These are phyloP conservation scores for Lachancea quebecensis DNA, from an alignment of 805 yeast species.

Conservation along the genomic window DNA sequence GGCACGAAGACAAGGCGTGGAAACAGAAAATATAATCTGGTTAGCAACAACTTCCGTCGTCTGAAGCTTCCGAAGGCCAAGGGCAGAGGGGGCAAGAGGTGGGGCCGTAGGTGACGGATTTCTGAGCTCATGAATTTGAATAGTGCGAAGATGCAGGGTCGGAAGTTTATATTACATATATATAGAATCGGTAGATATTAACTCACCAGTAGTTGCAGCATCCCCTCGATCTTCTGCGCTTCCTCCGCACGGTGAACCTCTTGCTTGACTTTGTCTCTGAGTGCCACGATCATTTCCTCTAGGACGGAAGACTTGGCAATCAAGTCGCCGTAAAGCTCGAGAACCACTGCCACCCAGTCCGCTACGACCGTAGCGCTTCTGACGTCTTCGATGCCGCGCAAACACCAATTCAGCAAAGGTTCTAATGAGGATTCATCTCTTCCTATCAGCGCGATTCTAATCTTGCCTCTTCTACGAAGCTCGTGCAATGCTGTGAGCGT, in stretches of 20 bases:
- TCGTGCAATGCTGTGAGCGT: conserved; percentile 81
- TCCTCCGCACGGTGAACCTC: conserved; percentile 79
- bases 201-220: conserved; percentile 76
- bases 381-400: conserved; percentile 70
- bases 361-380: conserved; percentile 54
- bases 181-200: not conserved
- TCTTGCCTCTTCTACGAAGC: conserved; percentile 81
- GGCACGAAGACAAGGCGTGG: conserved; percentile 11
- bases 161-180: conserved; percentile 1
- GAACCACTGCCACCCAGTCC: conserved; percentile 67
- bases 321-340: conserved; percentile 67
- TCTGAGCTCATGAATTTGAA: not conserved
- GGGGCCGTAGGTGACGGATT: conserved; percentile 30
- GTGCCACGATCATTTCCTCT: conserved; percentile 58
- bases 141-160: not conserved
- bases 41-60: conserved; percentile 46
- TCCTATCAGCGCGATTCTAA: conserved; percentile 68
- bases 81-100: conserved; percentile 36
- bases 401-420: conserved; percentile 81
- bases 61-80: conserved; percentile 45
- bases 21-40: conserved; percentile 28
- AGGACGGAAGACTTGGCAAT: conserved; percentile 71
- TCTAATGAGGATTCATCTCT: conserved; percentile 83
- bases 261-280: conserved; percentile 52
- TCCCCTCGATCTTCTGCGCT: conserved; percentile 85